phyloP scores from a whole-genome alignment of 2,329 filamentous ascomycete species.

The Parastagonospora avenae region DNA sequence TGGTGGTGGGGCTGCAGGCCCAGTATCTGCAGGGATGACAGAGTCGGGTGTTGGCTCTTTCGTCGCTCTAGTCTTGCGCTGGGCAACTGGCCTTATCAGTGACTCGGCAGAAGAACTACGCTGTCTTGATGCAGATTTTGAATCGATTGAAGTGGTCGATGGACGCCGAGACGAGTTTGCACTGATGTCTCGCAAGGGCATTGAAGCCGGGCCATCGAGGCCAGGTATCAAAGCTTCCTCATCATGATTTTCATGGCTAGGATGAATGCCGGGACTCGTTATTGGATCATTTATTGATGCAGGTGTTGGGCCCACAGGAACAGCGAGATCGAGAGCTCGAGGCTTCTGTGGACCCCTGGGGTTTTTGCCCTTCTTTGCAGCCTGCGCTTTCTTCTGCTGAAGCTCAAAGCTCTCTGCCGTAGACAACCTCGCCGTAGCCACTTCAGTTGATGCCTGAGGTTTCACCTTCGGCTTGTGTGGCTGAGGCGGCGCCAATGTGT shows the following conservation, averaged over 20 bases:
- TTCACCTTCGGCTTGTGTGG: constrained; percentile 18
- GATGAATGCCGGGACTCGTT: constrained; percentile 13
- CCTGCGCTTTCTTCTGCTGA: constrained; percentile 23
- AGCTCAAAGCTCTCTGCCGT: constrained; percentile 29
- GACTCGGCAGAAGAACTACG: constrained; percentile 29
- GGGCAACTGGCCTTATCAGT: constrained; percentile 21
- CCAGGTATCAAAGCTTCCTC: constrained; percentile 14
- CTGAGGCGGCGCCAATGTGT: constrained; percentile 14
- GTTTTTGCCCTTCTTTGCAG: constrained; percentile 18
- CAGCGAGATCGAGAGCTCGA: constrained; percentile 31
- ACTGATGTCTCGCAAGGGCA: constrained; percentile 36
- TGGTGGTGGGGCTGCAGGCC: constrained; percentile 12
- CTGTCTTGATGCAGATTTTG: constrained; percentile 17
- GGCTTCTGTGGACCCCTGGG: constrained; percentile 19
- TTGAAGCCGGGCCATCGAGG: constrained; percentile 29
- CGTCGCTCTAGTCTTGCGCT: constrained; percentile 11
- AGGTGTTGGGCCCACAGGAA: constrained; percentile 25
- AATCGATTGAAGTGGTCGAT: constrained; percentile 33
- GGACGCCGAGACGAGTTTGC: constrained; percentile 38
- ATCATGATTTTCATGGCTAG: constrained; percentile 10
- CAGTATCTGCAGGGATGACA: constrained; percentile 27
- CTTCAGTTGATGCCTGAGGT: constrained; percentile 16
- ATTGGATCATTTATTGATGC: constrained; percentile 22
- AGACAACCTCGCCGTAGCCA: constrained; percentile 24
- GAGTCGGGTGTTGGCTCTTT: constrained; percentile 33